These are phyloP conservation scores for Chlamydomonas reinhardtii DNA, from an alignment of 163 green algal genomes.

Conservation along the genomic window DNA sequence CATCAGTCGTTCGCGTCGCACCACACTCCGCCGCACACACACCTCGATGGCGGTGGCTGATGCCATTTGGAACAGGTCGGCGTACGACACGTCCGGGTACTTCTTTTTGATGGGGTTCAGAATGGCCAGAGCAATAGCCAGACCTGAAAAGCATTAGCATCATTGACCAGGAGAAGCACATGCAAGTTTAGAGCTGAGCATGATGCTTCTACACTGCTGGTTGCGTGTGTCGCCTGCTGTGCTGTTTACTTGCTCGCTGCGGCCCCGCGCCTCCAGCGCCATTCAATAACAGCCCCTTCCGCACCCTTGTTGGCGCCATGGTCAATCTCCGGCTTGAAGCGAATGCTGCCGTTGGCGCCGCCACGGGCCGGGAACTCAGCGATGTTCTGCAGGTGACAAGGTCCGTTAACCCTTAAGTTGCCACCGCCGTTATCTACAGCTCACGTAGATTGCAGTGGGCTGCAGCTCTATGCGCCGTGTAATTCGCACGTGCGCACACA, in stretches of 20 bases:
- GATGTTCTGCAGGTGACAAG: slow-evolving; percentile 4
- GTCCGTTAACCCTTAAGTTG: too few species aligned
- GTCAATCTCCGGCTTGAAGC: slow-evolving; percentile 88
- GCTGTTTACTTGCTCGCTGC: too few species aligned
- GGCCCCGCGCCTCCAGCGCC: too few species aligned
- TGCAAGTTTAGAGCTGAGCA: too few species aligned
- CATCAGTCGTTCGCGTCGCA: too few species aligned
- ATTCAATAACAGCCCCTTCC: neutral
- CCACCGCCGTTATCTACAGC: too few species aligned
- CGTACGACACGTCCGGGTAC: slow-evolving; percentile 83
- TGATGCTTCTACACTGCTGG: too few species aligned
- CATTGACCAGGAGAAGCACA: too few species aligned
- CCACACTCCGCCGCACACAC: too few species aligned
- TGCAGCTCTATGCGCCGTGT: neutral
- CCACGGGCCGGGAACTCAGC: slow-evolving; percentile 60
- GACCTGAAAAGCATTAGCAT: too few species aligned
- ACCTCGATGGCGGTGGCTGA: slow-evolving; percentile 83
- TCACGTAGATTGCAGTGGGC: neutral
- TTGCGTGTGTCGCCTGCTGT: too few species aligned
- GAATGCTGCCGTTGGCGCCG: slow-evolving; percentile 90
- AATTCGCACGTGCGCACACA: too few species aligned
- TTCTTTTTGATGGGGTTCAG: slow-evolving; percentile 84
- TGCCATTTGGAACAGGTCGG: slow-evolving; percentile 91
- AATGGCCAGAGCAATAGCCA: slow-evolving; percentile 65
- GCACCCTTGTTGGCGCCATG: slow-evolving; percentile 77